Percentiles rank a stretch among this genome's conserved stretches.
These are phyloP conservation scores for Puccinia polysora DNA, from an alignment of 1,284 basidiomycete genomes.

Conservation along the genomic window DNA sequence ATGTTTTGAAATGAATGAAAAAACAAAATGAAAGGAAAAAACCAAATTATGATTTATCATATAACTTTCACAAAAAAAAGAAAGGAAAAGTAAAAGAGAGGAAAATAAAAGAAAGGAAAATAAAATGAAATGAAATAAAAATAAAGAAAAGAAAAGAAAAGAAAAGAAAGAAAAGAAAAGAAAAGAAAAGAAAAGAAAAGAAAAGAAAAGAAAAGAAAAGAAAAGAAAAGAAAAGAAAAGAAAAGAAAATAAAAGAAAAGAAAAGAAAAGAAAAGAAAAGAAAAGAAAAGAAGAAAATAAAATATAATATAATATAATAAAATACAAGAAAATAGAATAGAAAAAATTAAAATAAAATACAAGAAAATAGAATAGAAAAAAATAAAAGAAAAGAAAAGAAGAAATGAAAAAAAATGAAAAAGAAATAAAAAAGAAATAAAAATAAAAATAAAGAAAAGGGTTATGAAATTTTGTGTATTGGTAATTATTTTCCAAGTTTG, in stretches of 20 bases:
- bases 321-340: too few relatives aligned
- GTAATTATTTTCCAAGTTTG: too few relatives aligned
- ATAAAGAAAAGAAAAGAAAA: background rate
- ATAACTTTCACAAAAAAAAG: background rate
- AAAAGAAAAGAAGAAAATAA: too few relatives aligned
- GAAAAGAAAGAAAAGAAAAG: background rate
- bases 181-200: background rate
- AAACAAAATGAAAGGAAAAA: too few relatives aligned
- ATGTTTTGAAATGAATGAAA: too few relatives aligned
- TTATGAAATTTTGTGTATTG: too few relatives aligned
- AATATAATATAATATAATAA: too few relatives aligned
- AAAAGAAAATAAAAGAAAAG: background rate
- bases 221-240: background rate
- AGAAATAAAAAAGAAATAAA: background rate
- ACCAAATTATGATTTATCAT: too few relatives aligned
- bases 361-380: too few relatives aligned
- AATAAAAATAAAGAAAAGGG: too few relatives aligned
- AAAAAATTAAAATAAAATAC: too few relatives aligned
- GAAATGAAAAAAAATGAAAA: background rate
- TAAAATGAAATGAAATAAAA: background rate
- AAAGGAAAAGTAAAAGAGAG: background rate
- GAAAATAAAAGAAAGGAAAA: background rate
- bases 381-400: background rate
- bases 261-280: background rate
- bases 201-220: background rate